A percentile compares a stretch with the other conserved stretches of the same genome.
These are phyloP conservation scores for Sarocladiaceae sp. DNA, from an alignment of 2,329 filamentous ascomycete species.

Conservation along the genomic window DNA sequence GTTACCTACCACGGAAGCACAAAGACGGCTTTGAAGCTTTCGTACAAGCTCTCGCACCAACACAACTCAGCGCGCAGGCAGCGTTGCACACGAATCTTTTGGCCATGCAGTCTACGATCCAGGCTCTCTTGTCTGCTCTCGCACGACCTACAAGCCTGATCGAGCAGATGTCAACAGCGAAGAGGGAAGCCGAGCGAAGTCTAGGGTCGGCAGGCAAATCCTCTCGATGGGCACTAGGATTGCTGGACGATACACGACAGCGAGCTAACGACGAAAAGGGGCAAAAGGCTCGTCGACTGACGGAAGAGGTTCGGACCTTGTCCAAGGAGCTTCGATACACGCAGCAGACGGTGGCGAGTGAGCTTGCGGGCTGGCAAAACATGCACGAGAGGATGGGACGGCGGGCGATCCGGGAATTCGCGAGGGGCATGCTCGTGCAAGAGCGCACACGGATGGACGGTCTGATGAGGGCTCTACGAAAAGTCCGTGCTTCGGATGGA, in stretches of 20 bases:
- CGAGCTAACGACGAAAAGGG: conserved; percentile 80
- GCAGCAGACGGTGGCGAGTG: conserved; percentile 86
- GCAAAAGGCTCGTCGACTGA: conserved; percentile 68
- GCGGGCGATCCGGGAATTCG: conserved; percentile 71
- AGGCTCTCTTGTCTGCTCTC: conserved; percentile 75
- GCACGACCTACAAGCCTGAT: conserved; percentile 77
- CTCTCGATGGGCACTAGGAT: conserved; percentile 72
- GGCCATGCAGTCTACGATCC: conserved; percentile 78
- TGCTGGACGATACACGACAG: conserved; percentile 84
- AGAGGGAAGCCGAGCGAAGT: conserved; percentile 73
- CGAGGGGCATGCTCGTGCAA: conserved; percentile 70
- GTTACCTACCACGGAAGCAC: conserved; percentile 66
- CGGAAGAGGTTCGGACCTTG: conserved; percentile 68
- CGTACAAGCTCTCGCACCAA: conserved; percentile 58
- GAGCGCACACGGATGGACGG: conserved; percentile 77
- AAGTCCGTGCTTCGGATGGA: conserved; percentile 33
- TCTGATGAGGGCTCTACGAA: conserved; percentile 74
- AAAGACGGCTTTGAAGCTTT: conserved; percentile 69
- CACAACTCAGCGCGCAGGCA: conserved; percentile 68
- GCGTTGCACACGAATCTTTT: conserved; percentile 72
- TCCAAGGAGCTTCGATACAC: conserved; percentile 83
- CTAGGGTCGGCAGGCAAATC: conserved; percentile 66
- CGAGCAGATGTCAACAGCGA: conserved; percentile 66
- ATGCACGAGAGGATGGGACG: conserved; percentile 75
- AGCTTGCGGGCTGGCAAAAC: conserved; percentile 92